Conservation (phyloP, 805 yeast species). For the Lachancea quebecensis region DNA sequence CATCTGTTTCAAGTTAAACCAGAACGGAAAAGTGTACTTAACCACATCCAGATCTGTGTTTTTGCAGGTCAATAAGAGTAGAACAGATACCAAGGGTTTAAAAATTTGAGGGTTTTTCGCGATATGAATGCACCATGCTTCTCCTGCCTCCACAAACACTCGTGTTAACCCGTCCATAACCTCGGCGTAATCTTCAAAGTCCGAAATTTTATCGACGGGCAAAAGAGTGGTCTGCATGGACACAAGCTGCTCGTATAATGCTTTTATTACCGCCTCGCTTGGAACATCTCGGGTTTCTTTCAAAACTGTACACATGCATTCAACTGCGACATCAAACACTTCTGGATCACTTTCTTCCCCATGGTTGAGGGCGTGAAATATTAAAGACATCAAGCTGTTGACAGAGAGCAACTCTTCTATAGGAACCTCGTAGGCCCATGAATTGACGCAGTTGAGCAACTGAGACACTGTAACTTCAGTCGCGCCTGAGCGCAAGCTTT, state of each 20-base stretch:
- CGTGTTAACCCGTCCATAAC: constrained; percentile 64
- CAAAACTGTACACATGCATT: constrained; percentile 75
- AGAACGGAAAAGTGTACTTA: constrained; percentile 84
- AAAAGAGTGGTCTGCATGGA: constrained; percentile 48
- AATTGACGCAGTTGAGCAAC: constrained; percentile 68
- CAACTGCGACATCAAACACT: constrained; percentile 77
- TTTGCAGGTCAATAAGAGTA: constrained; percentile 62
- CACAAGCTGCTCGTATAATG: constrained; percentile 63
- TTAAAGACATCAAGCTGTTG: constrained; percentile 57
- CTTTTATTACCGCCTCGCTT: constrained; percentile 52
- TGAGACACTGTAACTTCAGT: constrained; percentile 25
- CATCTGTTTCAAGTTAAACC: constrained; percentile 77
- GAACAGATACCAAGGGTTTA: constrained; percentile 63
- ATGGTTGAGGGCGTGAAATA: constrained; percentile 52
- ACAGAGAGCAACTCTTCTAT: constrained; percentile 59
- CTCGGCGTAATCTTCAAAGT: constrained; percentile 51
- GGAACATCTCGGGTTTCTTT: constrained; percentile 76
- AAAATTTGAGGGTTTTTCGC: constrained; percentile 66
- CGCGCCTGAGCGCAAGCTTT: constrained; percentile 10
- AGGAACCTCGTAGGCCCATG: constrained; percentile 88
- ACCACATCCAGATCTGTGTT: constrained; percentile 85
- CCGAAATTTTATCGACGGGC: constrained; percentile 10
- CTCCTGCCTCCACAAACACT: constrained; percentile 86
- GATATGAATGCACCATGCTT: constrained; percentile 86
- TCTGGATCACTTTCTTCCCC: constrained; percentile 35